Conservation (phyloP, 2,329 filamentous ascomycete species). For the Nothophaeocryptopus gaeumannii region DNA sequence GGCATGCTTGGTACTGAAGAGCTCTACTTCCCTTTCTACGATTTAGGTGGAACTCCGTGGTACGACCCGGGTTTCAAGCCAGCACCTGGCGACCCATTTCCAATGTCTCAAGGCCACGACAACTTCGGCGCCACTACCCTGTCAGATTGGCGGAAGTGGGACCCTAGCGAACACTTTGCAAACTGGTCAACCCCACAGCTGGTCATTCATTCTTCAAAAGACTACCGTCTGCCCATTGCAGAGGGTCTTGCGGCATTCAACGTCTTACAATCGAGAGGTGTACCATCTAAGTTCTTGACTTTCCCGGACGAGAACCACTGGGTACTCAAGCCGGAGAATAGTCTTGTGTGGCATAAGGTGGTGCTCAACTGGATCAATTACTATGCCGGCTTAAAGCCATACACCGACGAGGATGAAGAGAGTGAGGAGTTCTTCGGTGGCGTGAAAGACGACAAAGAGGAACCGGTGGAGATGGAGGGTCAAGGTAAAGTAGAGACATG, state of each 20-base stretch:
- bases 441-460: slow-evolving; percentile 25
- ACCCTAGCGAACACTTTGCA: slow-evolving; percentile 54
- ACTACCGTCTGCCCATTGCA: slow-evolving; percentile 81
- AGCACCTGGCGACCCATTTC: slow-evolving; percentile 1
- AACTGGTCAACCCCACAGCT: slow-evolving; percentile 86
- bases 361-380: slow-evolving; percentile 75
- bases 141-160: slow-evolving; percentile 43
- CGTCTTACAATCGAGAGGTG: slow-evolving; percentile 69
- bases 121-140: slow-evolving; percentile 19
- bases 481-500: slow-evolving; percentile 25
- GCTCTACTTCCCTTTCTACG: slow-evolving; percentile 55
- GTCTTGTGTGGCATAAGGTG: slow-evolving; percentile 81
- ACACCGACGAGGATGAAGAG: slow-evolving; percentile 36
- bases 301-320: slow-evolving; percentile 80
- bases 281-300: slow-evolving; percentile 74
- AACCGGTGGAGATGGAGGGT: slow-evolving; percentile 23
- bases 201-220: slow-evolving; percentile 84
- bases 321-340: slow-evolving; percentile 91
- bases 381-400: slow-evolving; percentile 53
- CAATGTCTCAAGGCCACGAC: slow-evolving; percentile 11
- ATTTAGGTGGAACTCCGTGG: slow-evolving; percentile 52
- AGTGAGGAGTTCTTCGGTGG: slow-evolving; percentile 32
- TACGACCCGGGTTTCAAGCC: slow-evolving; percentile 35
- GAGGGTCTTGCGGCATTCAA: slow-evolving; percentile 87
- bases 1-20: slow-evolving; percentile 45